These are phyloP conservation scores for Geotrichum histeridarum DNA, from an alignment of 1,139 yeast genomes.

Conservation along the genomic window DNA sequence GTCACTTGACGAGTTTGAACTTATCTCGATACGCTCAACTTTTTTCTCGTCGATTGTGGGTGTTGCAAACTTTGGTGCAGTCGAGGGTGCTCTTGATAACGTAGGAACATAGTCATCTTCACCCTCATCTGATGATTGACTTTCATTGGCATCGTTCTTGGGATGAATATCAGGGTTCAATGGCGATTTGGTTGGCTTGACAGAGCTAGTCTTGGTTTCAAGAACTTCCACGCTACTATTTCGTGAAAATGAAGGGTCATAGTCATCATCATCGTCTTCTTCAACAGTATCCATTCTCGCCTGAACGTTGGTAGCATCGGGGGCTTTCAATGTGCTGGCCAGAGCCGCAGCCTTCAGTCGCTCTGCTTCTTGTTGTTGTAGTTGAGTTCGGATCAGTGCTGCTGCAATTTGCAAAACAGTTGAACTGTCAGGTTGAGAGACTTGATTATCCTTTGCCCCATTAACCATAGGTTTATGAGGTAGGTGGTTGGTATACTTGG, in stretches of 20 bases:
- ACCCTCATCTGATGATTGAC: background rate
- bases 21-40: background rate
- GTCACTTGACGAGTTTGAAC: background rate
- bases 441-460: background rate
- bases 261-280: constrained; percentile 9
- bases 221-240: background rate
- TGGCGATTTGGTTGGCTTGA: background rate
- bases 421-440: background rate
- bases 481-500: background rate
- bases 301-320: background rate
- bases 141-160: background rate
- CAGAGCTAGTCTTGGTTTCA: background rate
- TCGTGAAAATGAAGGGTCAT: constrained; percentile 2
- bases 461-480: background rate
- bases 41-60: background rate
- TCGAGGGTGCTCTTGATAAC: background rate
- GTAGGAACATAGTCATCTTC: constrained; percentile 8
- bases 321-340: background rate
- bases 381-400: background rate
- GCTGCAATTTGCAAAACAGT: background rate
- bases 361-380: background rate
- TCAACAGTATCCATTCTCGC: background rate
- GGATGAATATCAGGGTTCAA: background rate
- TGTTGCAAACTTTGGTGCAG: background rate
- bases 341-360: background rate